Evolutionary conservation across 176 grass and related monocot genomes (phyloP), one percentile per base, ranked within the genome.

Genomic region (Puccinellia tenuiflora): DNA sequence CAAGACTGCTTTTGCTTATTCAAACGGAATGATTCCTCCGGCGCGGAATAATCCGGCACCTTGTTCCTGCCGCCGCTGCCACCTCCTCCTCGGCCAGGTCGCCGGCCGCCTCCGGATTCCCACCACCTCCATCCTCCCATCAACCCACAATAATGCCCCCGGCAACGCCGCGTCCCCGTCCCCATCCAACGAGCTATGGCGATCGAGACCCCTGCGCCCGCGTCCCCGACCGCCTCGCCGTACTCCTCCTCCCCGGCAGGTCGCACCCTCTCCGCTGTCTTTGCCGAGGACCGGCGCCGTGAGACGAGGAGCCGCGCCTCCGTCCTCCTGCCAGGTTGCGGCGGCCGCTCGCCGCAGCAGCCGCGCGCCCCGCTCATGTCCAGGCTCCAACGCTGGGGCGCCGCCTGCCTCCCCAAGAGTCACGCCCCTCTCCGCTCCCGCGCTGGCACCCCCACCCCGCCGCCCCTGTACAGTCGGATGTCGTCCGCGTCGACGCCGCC

Each of bases 241-340:
- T 29, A 24, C 53, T 55, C 53, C 53, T 55, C 71, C 21, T 62
- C 62, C 33, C 35, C 61, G 26, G 12, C 68, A 1, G 57, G 31
- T 15, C 66, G 37, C 53, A 89, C 85, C 12, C 85, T 84, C 77
- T 85, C 77, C 85, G 63, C 61, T 34, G 76, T 12, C 33, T 78
- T 87, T 22, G 52, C 17, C 2, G 53, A 78, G 11, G 81, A 84
- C 34, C 85, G 70, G 48, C 86, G 68, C 48, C 73, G 64, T 22
- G 81, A 78, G 4, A 13, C 64, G 71, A 66, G 53, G 67, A 63
- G 22, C 53, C 3, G 9, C 39, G 18, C 38, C 26, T 15, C 21
- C 9, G 12, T 0, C 42, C 26, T 46, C 55, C 48, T 52, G 17
- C 33, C 35, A 25, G 35, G 25, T 68, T 29, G 53, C 39, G 39